These are phyloP conservation scores for Cladosporium halotolerans DNA, from an alignment of 2,329 filamentous ascomycete genomes.

Conservation along the genomic window DNA sequence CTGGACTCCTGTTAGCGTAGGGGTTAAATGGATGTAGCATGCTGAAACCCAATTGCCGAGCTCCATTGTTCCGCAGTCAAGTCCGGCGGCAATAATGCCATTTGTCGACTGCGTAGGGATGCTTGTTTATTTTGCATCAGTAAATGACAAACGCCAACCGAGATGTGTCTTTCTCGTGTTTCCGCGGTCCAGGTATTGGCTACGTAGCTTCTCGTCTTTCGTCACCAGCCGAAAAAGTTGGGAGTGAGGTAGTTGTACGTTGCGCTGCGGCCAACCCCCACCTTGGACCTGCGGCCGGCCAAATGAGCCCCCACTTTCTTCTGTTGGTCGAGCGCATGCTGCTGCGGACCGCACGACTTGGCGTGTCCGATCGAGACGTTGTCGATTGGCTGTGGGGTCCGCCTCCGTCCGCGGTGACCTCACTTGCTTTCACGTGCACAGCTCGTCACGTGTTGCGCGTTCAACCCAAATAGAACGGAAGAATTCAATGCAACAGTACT, in stretches of 20 bases:
- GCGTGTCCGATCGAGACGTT: not conserved
- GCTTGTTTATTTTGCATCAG: too few species aligned
- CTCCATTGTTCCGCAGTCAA: not conserved
- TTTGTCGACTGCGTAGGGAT: too few species aligned
- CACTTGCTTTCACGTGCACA: not conserved
- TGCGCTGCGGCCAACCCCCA: not conserved
- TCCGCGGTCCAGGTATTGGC: not conserved
- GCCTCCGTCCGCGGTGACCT: not conserved
- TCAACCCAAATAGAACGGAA: too few species aligned
- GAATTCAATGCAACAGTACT: too few species aligned
- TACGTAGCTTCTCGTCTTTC: not conserved
- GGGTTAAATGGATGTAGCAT: constrained; percentile 3
- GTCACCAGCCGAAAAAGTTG: not conserved
- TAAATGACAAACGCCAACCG: not conserved
- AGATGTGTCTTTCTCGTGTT: not conserved
- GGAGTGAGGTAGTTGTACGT: too few species aligned
- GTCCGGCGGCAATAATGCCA: not conserved
- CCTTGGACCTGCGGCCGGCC: not conserved
- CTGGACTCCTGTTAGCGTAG: constrained; percentile 1
- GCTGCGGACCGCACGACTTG: not conserved
- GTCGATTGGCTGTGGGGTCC: not conserved
- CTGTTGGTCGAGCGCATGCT: not conserved
- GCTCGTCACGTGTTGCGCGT: not conserved
- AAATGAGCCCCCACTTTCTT: not conserved
- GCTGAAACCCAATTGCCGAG: not conserved